A percentile compares a stretch with the other conserved stretches of the same genome.
Conservation (phyloP, 176 grass and related monocot species). For the Chrysopogon serrulatus region DNA sequence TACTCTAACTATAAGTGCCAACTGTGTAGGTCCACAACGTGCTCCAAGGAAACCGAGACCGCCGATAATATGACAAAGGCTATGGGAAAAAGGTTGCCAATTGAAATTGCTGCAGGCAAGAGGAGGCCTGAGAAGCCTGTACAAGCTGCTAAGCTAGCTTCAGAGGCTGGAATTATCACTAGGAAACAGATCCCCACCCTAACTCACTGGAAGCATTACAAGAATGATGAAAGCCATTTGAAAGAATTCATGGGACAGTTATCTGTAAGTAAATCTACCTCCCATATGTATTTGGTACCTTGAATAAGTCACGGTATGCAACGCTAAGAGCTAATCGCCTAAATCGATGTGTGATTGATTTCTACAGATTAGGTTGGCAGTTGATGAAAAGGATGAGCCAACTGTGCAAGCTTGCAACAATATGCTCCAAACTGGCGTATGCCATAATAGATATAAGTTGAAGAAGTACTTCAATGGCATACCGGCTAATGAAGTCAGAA, state of each 20-base stretch:
- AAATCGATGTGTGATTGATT: not conserved
- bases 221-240: not conserved
- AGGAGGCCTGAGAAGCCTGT: not conserved
- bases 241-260: not conserved
- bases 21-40: too few relatives aligned
- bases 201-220: not conserved
- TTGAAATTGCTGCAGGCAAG: not conserved
- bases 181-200: not conserved
- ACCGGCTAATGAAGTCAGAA: not conserved
- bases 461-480: not conserved
- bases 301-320: too few relatives aligned
- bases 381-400: not conserved
- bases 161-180: not conserved
- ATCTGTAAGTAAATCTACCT: not conserved
- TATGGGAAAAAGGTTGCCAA: not conserved
- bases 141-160: not conserved
- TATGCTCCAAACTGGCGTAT: not conserved
- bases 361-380: not conserved
- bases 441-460: not conserved
- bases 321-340: too few relatives aligned
- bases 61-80: not conserved
- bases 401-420: accelerated
- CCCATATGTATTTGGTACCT: too few relatives aligned
- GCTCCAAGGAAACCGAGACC: too few relatives aligned
- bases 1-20: too few relatives aligned